Conservation (phyloP, 345 rosid species). For the Hibiscus tridactylites region DNA sequence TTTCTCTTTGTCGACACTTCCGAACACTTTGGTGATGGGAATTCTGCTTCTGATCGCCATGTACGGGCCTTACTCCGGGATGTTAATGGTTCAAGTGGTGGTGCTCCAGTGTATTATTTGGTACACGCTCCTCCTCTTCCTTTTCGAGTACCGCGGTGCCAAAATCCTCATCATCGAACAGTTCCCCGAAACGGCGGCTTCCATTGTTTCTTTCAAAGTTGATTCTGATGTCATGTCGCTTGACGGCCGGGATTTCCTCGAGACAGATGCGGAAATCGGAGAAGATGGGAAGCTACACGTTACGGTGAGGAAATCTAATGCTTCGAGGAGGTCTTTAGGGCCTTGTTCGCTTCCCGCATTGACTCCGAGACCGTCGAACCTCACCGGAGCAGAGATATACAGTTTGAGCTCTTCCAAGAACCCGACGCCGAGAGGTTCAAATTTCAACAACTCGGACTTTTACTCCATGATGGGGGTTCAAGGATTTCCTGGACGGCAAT, state of each 20-base stretch:
- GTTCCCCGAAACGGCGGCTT: conserved; percentile 87
- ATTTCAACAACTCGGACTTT: conserved; percentile 79
- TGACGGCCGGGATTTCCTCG: conserved; percentile 67
- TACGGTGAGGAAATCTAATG: conserved; percentile 76
- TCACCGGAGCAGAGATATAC: conserved; percentile 90
- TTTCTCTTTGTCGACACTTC: conserved; percentile 84
- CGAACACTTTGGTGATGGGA: conserved; percentile 95
- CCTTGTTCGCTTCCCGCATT: conserved; percentile 45
- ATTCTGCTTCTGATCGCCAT: conserved; percentile 85
- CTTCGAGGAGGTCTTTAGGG: conserved; percentile 61
- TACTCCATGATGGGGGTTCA: conserved; percentile 83
- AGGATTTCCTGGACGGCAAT: conserved; percentile 55
- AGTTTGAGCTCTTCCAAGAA: conserved; percentile 71
- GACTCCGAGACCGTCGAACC: conserved; percentile 85
- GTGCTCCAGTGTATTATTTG: conserved; percentile 94
- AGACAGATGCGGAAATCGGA: conserved; percentile 80
- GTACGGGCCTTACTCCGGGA: conserved; percentile 66
- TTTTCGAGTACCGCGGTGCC: conserved; percentile 91
- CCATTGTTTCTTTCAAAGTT: conserved; percentile 84
- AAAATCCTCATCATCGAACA: conserved; percentile 83
- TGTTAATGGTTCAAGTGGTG: conserved; percentile 87
- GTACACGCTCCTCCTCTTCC: conserved; percentile 85
- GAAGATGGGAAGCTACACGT: conserved; percentile 91
- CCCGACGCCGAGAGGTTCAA: conserved; percentile 86
- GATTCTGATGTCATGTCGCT: conserved; percentile 86